These are phyloP conservation scores for Starmerella powellii DNA, from an alignment of 805 yeast genomes.

Conservation along the genomic window DNA sequence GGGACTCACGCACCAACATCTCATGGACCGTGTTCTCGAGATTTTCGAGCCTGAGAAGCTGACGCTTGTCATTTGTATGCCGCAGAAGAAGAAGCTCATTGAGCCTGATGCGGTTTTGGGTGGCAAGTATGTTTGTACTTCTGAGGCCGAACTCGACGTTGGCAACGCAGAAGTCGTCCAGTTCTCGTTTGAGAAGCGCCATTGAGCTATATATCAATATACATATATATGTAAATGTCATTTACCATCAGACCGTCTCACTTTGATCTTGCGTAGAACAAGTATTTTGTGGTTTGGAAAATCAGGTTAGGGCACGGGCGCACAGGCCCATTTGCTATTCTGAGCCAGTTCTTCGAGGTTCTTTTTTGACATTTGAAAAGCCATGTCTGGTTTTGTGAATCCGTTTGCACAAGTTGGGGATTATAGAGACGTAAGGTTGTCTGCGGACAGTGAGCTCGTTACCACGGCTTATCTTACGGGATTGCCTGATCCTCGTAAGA, in stretches of 20 bases:
- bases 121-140: constrained; percentile 15
- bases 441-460: constrained; percentile 32
- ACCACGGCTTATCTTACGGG: constrained; percentile 69
- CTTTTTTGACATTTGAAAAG: not conserved
- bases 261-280: no score
- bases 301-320: not conserved
- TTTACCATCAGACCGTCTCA: not conserved
- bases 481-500: constrained; percentile 51
- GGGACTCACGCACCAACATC: constrained; percentile 37
- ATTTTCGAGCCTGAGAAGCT: constrained; percentile 69
- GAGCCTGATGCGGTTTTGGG: constrained; percentile 3
- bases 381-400: constrained; percentile 15
- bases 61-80: constrained; percentile 37
- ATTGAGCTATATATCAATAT: not conserved
- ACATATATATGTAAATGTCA: not conserved
- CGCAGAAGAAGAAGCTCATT: not conserved
- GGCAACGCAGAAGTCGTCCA: constrained; percentile 12
- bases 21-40: constrained; percentile 46
- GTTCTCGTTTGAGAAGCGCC: constrained; percentile 6
- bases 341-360: no score
- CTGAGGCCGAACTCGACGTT: constrained; percentile 18
- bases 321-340: no score
- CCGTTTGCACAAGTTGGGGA: constrained; percentile 22
- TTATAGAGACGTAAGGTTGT: constrained; percentile 2
- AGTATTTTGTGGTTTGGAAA: no score